These are phyloP conservation scores for Arachis hypogaea DNA, from an alignment of 306 rosid species.

Conservation along the genomic window DNA sequence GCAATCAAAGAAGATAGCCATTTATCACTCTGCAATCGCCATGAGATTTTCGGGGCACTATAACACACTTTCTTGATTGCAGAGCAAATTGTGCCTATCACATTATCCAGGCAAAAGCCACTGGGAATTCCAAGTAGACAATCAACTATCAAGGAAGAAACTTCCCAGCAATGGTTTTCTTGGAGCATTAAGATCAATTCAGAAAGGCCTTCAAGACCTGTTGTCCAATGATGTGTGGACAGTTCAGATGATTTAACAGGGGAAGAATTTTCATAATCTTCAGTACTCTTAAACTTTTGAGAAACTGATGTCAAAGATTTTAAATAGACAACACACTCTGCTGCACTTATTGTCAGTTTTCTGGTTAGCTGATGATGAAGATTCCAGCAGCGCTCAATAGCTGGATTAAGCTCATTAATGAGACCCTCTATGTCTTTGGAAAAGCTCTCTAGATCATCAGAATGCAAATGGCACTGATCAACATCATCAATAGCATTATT, in stretches of 20 bases:
- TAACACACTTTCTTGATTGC: conserved; percentile 64
- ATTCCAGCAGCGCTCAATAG: conserved; percentile 78
- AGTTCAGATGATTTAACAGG: conserved; percentile 49
- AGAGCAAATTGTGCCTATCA: conserved; percentile 62
- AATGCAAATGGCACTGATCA: conserved; percentile 44
- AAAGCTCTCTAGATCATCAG: conserved; percentile 69
- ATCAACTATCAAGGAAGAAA: conserved; percentile 80
- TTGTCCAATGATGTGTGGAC: conserved; percentile 57
- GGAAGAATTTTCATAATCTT: conserved; percentile 62
- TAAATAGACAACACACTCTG: conserved; percentile 71
- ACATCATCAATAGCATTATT: conserved; percentile 36
- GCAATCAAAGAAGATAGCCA: conserved; percentile 62
- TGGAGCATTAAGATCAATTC: conserved; percentile 64
- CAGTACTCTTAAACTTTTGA: conserved; percentile 45
- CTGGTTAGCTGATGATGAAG: conserved; percentile 81
- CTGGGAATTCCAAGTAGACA: conserved; percentile 67
- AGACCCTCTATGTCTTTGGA: conserved; percentile 65
- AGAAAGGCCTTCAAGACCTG: conserved; percentile 69
- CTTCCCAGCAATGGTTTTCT: conserved; percentile 86
- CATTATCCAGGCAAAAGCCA: conserved; percentile 59
- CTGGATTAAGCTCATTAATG: conserved; percentile 62
- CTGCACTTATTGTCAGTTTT: conserved; percentile 60
- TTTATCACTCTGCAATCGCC: conserved; percentile 87
- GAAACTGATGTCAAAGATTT: conserved; percentile 65
- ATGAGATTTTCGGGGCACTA: conserved; percentile 75